Evolutionary conservation across 2,329 filamentous ascomycete genomes (phyloP).

Genomic region (Passalora sequoiae): DNA sequence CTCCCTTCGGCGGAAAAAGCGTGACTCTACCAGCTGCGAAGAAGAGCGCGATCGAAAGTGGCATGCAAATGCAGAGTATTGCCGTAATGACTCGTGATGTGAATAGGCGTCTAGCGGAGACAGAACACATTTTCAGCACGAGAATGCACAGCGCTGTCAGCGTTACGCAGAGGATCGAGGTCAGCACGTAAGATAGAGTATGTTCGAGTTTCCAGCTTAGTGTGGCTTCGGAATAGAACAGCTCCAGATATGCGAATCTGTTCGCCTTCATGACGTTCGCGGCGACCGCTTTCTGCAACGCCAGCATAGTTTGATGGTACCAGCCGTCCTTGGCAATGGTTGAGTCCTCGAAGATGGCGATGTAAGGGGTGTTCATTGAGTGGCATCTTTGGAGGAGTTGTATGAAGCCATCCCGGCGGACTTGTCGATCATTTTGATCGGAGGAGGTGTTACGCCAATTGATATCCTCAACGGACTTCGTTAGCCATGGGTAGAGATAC

Average conservation of each 20-base stretch:
- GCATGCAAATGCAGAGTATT: conserved; percentile 20
- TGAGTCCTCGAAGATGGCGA: conserved; percentile 46
- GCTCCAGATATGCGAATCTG: conserved; percentile 40
- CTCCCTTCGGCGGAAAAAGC: conserved; percentile 34
- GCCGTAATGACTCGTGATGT: conserved; percentile 26
- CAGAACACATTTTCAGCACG: conserved; percentile 14
- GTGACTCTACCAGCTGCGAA: conserved; percentile 41
- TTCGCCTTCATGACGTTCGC: conserved; percentile 1
- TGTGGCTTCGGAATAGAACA: conserved; percentile 45
- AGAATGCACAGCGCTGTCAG: conserved; percentile 15
- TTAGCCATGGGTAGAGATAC: not conserved
- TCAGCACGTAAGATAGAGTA: conserved; percentile 37
- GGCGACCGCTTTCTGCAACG: conserved; percentile 22
- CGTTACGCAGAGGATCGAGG: conserved; percentile 28
- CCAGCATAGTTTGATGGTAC: conserved; percentile 40
- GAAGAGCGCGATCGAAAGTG: conserved; percentile 34
- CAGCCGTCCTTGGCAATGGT: conserved; percentile 45
- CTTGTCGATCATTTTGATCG: not conserved
- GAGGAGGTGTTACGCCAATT: not conserved
- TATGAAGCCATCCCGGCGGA: too few species aligned
- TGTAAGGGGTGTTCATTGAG: conserved; percentile 36
- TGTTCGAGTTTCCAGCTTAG: conserved; percentile 44
- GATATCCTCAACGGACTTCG: too few species aligned
- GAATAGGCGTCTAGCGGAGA: conserved; percentile 11
- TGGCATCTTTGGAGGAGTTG: conserved; percentile 41